Base-by-base conservation (phyloP, 495 filamentous ascomycete species). In the Penicillium angulare region DNA sequence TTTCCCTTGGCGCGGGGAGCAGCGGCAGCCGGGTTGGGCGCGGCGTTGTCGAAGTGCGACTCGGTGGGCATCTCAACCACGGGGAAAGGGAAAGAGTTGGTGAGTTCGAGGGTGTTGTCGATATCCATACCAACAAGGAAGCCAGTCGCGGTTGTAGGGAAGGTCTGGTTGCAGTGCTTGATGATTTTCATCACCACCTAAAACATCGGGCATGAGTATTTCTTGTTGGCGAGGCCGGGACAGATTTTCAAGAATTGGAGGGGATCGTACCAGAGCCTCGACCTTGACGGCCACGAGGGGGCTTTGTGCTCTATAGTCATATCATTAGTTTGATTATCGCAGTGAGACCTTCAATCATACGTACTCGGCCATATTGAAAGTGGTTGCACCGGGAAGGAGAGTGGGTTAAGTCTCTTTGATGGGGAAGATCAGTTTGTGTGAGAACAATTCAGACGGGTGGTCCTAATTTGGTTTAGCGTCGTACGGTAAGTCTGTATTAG, bases 111-210 rank as follows among this genome's bases (percentile, higher is more conserved):
- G 41, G 79, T 79, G 57, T 86, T 84, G 54, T 85, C 85, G 53
- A 84, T 82, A 64, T 97, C 93, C 89, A 98, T 90, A 61, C 93
- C 93, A 46, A 96, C 88, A 31, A 96, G 78, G 40, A 87, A 89
- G 46, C 92, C 92, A 44, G 90, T 97, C 46, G 91, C 89, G 18
- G 83, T 88, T 27, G 89, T 90, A 47, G 92, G 95, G 75, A 95
- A 97, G 50, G 77, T 79, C 53, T 89, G 80, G 21, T 89, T 86
- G 78, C 86, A 87, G 77, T 95, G 90, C 76, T 92, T 96, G 62
- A 93, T 90, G 62, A 97, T 89, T 75, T 95, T 95, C 89, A 96
- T 90, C 44, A 92, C 89, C 65, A 96, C 90, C 90, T 95, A 65
- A 33, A 57, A 50, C 26, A 48, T 40, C 23, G 50, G 44, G 58